Evolutionary conservation across 2,329 filamentous ascomycete species (phyloP), one percentile per base, ranked within the genome.

Genomic region (Septoria petroselini): DNA sequence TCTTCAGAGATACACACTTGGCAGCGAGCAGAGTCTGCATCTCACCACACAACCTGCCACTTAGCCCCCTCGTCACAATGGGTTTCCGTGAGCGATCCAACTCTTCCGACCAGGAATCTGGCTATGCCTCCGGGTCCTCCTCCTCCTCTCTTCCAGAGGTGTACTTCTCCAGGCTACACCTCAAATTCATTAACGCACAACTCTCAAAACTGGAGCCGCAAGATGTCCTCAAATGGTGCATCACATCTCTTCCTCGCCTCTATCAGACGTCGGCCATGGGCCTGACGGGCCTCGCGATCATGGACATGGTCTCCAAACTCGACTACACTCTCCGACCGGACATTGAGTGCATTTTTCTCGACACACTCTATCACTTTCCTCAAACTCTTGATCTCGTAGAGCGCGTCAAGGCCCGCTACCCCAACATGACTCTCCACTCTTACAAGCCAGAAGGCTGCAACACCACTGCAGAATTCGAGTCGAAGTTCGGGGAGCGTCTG

Each of bases 221-320:
- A 72, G 91, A 96, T 58, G 86, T 97, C 63, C 81, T 98, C 54
- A 85, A 84, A 73, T 96, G 95, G 86, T 89, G 85, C 77, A 86
- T 91, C 67, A 84, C 87, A 62, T 86, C 91, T 62, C 85, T 98
- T 63, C 93, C 93, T 51, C 40, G 37, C 15, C 55, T 58, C 29
- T 64, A 57, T 51, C 74, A 77, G 57, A 76, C 74, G 2, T 76
- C 75, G 3, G 74, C 75, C 14, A 76, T 77, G 62, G 75, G 75
- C 47, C 65, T 77, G 41, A 76, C 73, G 48, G 75, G 75, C 25
- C 70, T 77, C 9, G 75, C 75, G 12, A 76, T 75, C 68, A 64
- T 79, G 70, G 64, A 84, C 72, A 69, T 93, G 82, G 80, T 93
- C 30, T 86, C 86, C 58, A 86, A 86, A 72, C 78, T 93, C 50